Percentiles rank a stretch among this genome's conserved stretches.
phyloP scores from a whole-genome alignment of 441 rosid genomes.

The Erysimum pusillum region DNA sequence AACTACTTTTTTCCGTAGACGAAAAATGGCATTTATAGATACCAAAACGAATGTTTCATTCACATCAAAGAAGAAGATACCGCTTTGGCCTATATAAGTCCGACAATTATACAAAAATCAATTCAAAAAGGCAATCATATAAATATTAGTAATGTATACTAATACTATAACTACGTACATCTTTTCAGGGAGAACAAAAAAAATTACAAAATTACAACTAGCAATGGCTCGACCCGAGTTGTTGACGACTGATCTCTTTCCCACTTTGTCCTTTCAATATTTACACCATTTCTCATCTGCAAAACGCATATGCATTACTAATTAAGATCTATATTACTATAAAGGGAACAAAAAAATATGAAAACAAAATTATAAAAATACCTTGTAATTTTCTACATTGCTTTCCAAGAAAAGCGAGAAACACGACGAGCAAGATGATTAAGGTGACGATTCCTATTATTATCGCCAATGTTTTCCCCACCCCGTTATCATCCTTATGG shows the following conservation, averaged over 20 bases:
- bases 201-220: conserved; percentile 38
- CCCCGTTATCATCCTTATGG: conserved; percentile 48
- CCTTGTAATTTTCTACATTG: conserved; percentile 66
- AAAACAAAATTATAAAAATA: conserved; percentile 19
- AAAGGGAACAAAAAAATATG: background rate
- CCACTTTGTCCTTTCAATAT: conserved; percentile 25
- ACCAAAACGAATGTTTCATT: conserved; percentile 27
- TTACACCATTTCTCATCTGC: conserved; percentile 35
- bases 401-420: conserved; percentile 73
- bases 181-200: conserved; percentile 20
- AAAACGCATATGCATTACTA: conserved; percentile 3
- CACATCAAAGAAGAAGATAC: background rate
- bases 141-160: background rate
- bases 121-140: conserved; percentile 10
- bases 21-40: conserved; percentile 7
- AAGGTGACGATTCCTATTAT: conserved; percentile 82
- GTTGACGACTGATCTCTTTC: conserved; percentile 28
- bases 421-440: conserved; percentile 72
- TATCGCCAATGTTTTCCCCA: conserved; percentile 83
- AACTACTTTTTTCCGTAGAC: background rate
- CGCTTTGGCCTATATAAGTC: conserved; percentile 4
- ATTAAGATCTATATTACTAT: background rate
- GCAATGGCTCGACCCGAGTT: conserved; percentile 25
- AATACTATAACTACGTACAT: conserved; percentile 23
- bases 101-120: conserved; percentile 26